phyloP scores from a whole-genome alignment of 164 flowering plant genomes.

The Annona squamosa region DNA sequence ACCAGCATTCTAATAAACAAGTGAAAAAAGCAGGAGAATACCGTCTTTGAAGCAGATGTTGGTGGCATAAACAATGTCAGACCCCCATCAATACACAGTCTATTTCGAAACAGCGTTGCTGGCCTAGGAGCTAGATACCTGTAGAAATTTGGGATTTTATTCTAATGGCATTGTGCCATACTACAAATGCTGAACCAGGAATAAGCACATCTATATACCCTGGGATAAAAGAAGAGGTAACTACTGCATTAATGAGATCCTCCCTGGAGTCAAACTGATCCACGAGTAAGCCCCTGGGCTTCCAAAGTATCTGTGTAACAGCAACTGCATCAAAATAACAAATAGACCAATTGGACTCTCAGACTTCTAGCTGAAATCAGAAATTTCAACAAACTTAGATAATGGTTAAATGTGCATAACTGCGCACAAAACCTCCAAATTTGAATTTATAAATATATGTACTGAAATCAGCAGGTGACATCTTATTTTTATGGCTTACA shows the following conservation, averaged over 20 bases:
- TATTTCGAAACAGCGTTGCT: constrained; percentile 76
- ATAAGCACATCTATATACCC: constrained; percentile 39
- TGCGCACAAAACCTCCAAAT: too few relatives aligned
- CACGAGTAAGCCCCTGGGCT: constrained; percentile 82
- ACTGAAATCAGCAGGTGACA: background rate
- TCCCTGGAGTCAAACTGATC: constrained; percentile 92
- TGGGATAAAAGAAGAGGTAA: constrained; percentile 92
- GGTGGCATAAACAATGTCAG: constrained; percentile 97
- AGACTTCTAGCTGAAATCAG: background rate
- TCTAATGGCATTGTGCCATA: background rate
- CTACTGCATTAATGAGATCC: constrained; percentile 84
- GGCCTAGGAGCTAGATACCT: constrained; percentile 94
- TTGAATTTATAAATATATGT: too few relatives aligned
- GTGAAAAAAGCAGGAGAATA: constrained; percentile 15
- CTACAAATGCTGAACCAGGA: background rate
- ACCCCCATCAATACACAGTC: constrained; percentile 89
- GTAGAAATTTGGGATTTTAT: constrained; percentile 14
- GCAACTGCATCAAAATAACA: constrained; percentile 51
- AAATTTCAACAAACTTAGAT: background rate
- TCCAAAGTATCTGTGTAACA: constrained; percentile 84
- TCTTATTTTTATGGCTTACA: background rate
- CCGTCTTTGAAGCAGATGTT: constrained; percentile 83
- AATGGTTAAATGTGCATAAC: too few relatives aligned
- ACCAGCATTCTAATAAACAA: background rate
- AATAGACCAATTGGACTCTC: background rate